Evolutionary conservation across 768 basidiomycete species (phyloP), one percentile per base, ranked within the genome.

Genomic region (Phanerochaete carnosa): DNA sequence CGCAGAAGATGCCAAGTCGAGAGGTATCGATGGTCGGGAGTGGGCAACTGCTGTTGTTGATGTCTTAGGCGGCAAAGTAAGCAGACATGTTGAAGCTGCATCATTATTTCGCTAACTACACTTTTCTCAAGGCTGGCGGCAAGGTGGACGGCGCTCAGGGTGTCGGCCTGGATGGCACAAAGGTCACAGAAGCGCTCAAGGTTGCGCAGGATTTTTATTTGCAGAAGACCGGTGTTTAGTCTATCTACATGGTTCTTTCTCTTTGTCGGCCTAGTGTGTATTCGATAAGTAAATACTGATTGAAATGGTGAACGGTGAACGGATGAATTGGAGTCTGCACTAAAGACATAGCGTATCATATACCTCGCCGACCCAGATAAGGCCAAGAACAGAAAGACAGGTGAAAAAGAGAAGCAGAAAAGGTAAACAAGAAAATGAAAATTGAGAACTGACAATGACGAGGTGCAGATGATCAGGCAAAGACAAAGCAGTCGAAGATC

Each of bases 81-180:
- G 77, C 1, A 22, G 11, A 56, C 29, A 29, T 35, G 57, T 45
- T 46, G 50, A 7, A 5, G 25, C 11, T 26, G 28, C n/a, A 5
- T 26, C 23, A 26, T 4, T 19, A 43, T 26, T 3, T 25, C 26
- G 22, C 30, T 32, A 19, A 52, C 30, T 6, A 7, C 3, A 52
- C 28, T 19, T n/a, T 19, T 19, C 19, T 43, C 57, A 59, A 95
- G 93, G 94, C 94, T 55, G 97, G 97, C 57, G 97, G 97, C 15
- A 98, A 95, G 74, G 93, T 93, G 61, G 97, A 98, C 37, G 82
- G 84, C 58, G 90, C 90, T 1, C 94, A 95, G 69, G 97, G 97
- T 26, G 86, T 96, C 15, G 97, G 97, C 30, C 74, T 78, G 2
- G 80, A 92, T 62, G 72, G 81, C 0, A 74, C 73, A 26, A 87